Evolutionary conservation across 208 protist species (phyloP), one percentile per base, ranked within the genome.

Genomic region (Leishmania tarentolae): DNA sequence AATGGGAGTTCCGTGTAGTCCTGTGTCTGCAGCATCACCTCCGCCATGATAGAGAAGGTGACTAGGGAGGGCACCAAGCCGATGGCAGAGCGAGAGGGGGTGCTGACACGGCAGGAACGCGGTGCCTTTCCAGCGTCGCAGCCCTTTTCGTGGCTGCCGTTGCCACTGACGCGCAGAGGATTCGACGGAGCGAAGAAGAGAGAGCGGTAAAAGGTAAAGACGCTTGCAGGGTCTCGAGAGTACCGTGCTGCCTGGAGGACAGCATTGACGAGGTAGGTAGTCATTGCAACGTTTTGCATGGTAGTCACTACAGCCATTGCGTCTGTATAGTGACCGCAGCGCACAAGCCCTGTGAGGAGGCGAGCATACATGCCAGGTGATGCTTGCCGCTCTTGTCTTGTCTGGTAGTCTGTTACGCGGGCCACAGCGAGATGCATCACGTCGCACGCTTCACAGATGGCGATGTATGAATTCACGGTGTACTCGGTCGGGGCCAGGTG

Each of bases 381-480:
- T 13, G 85, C 77, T 85, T 93, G 91, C 65, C 83, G 86, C 82
- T 94, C 89, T 83, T 93, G 92, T 40, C 93, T 86, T 52, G 90
- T 86, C 71, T 90, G 84, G 78, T 90, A 95, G 78, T 97, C 93
- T 19, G 92, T 88, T 47, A 94, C 87, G 24, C 92, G 90, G 24
- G 93, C 90, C 50, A 95, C 77, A 2, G 92, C 93, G 53, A 97
- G 83, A 83, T 97, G 92, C 92, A 95, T 94, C 57, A 92, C 88
- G 21, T 84, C 76, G 56, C 86, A 86, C 8, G 74, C 78, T 42
- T 90, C 91, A 73, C 93, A 97, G 59, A 97, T 81, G 15, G 82
- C 85, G 68, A 95, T 90, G 83, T 97, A 97, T 50, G 87, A 83
- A 70, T 88, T 83, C 44, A 95, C 73, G n/a, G 93, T 95, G 86